These are phyloP conservation scores for Syzygium jambos DNA, from an alignment of 345 rosid genomes.

Conservation along the genomic window DNA sequence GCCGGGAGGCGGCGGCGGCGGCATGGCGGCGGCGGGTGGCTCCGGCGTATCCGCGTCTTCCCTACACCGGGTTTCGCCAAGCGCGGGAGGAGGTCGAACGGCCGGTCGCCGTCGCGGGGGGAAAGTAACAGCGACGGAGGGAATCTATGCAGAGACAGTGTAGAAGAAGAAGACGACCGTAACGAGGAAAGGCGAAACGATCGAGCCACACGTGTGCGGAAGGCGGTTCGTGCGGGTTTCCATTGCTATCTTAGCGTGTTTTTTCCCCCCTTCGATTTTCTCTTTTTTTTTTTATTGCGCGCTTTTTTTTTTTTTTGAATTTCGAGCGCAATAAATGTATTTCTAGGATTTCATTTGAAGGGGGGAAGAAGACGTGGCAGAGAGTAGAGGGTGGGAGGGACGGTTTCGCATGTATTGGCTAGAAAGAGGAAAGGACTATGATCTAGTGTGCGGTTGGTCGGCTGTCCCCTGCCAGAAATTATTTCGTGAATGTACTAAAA, in stretches of 20 bases:
- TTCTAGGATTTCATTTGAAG: not conserved
- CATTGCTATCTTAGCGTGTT: not conserved
- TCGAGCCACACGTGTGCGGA: not conserved
- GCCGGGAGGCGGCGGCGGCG: constrained; percentile 8
- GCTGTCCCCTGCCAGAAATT: no score
- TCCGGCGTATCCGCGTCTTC: not conserved
- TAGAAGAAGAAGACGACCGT: not conserved
- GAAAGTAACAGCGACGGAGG: not conserved
- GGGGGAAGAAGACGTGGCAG: not conserved
- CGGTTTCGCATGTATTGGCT: not conserved
- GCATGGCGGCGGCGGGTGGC: not conserved
- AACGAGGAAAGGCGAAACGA: not conserved
- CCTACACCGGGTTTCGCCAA: not conserved
- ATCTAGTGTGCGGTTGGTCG: not conserved
- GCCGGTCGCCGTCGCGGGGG: not conserved
- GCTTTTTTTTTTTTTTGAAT: not conserved
- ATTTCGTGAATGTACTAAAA: not conserved
- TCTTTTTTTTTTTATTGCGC: no score
- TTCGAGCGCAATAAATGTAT: not conserved
- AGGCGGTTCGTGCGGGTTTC: not conserved
- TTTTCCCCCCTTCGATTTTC: not conserved
- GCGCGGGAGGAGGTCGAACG: not conserved
- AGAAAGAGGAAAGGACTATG: not conserved
- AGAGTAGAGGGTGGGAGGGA: not conserved
- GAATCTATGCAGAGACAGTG: not conserved